phyloP scores from a whole-genome alignment of 2,329 filamentous ascomycete species.

The Leptographium galeiforme region DNA sequence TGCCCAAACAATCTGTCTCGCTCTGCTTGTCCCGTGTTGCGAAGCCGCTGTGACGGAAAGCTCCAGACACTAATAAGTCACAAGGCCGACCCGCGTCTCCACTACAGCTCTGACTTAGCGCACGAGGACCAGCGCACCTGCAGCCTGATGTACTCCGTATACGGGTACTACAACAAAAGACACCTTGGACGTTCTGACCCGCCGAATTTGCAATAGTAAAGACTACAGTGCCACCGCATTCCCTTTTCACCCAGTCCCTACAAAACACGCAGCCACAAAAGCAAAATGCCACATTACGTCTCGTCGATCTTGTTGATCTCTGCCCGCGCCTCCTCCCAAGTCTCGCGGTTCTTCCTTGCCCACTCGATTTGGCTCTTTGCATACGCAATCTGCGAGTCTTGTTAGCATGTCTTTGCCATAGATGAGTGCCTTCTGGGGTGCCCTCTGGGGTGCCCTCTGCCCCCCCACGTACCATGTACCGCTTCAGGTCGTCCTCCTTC shows the following conservation, averaged over 20 bases:
- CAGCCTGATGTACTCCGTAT: too few relatives aligned
- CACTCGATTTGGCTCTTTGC: constrained; percentile 88
- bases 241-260: neutral
- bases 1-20: too few relatives aligned
- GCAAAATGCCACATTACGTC: constrained; percentile 20
- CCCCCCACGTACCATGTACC: constrained; percentile 77
- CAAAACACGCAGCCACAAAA: neutral
- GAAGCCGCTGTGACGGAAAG: neutral
- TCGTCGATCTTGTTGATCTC: constrained; percentile 82
- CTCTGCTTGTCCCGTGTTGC: too few relatives aligned
- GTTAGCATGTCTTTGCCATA: constrained; percentile 15
- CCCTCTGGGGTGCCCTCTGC: too few relatives aligned
- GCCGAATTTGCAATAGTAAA: neutral
- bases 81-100: neutral
- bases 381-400: constrained; percentile 58
- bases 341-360: constrained; percentile 81
- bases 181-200: neutral
- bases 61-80: neutral
- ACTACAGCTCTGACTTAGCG: neutral
- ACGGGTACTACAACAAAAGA: too few relatives aligned
- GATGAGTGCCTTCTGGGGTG: too few relatives aligned
- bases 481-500: constrained; percentile 85
- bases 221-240: neutral
- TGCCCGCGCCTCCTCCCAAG: constrained; percentile 79
- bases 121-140: too few relatives aligned